Base-by-base conservation (phyloP, 2,329 filamentous ascomycete species). In the Cladosporium oxysporum region DNA sequence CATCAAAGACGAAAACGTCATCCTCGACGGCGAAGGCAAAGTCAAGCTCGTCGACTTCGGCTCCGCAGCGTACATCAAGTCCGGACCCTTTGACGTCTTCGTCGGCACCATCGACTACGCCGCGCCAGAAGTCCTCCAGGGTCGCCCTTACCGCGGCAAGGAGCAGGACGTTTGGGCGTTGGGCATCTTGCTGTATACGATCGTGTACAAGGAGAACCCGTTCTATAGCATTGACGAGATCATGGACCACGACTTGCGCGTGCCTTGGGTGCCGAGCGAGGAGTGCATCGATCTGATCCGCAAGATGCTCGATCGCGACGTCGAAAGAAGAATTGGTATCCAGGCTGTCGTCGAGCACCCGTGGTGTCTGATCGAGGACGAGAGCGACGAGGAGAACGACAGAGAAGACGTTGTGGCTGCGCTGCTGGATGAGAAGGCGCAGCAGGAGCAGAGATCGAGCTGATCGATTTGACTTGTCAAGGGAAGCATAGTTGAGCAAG, bases 211-310 rank as follows among this genome's bases (percentile, higher is more conserved):
- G 81, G 95, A 99, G 81, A 99, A 99, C 76, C 94, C 95, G 0
- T 99, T 97, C 79, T 98, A 98, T 84, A 96, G 91, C 79, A 95
- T 98, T 74, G 95, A 99, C 78, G 95, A 99, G 83, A 99, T 99
- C 75, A 96, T 98, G 87, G 95, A 99, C 77, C 93, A 94, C 74
- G 94, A 97, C 72, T 83, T 99, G 66, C 88, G 95, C 58, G 90
- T 99, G 31, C 95, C 95, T 0, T 97, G 91, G 77, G 86, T 90
- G 37, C 88, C 94, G 81, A 93, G 92, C 77, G 93, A 97, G 70
- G 90, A 93, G 71, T 97, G 93, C 78, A 96, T 99, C 71, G 90
- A 97, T 73, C 83, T 99, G 62, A 91, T 99, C 69, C 88, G 92
- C 50, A 85, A 89, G 75, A 98, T 99, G 95, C 87, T 99, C 31